Conservation (phyloP, 768 basidiomycete genomes). For the Lactarius tabidus region DNA sequence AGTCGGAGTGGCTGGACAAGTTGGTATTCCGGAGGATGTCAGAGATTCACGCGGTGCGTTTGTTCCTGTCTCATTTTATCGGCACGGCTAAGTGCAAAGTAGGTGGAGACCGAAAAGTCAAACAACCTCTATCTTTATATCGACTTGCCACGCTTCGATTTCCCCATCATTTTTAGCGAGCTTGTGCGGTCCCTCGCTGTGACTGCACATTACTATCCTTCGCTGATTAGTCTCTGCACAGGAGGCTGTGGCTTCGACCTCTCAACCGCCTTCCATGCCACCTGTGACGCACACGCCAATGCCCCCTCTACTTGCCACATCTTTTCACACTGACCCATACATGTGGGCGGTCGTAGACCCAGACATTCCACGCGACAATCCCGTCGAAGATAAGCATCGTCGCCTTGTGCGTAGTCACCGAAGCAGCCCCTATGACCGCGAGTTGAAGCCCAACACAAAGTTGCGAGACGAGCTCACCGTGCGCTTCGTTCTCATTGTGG, state of each 20-base stretch:
- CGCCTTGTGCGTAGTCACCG: constrained; percentile 91
- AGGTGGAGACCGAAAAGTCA: constrained; percentile 91
- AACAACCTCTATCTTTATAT: constrained; percentile 95
- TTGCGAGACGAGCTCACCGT: constrained; percentile 91
- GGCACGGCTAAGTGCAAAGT: background rate
- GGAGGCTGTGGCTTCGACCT: constrained; percentile 17
- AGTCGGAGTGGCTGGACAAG: constrained; percentile 95
- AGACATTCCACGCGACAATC: constrained; percentile 87
- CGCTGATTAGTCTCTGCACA: background rate
- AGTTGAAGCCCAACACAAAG: constrained; percentile 95
- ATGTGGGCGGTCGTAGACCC: constrained; percentile 91
- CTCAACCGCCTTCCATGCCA: constrained; percentile 40
- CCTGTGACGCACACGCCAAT: constrained; percentile 41
- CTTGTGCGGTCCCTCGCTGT: constrained; percentile 47
- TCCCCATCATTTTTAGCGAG: constrained; percentile 94
- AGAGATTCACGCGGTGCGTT: constrained; percentile 81
- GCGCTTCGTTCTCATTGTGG: constrained; percentile 31
- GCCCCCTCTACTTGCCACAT: constrained; percentile 42
- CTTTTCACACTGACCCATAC: constrained; percentile 59
- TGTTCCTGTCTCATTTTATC: background rate
- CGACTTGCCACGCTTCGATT: constrained; percentile 94
- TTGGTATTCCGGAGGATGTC: constrained; percentile 93
- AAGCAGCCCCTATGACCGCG: constrained; percentile 90
- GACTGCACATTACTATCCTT: background rate
- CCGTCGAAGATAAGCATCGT: constrained; percentile 96